A percentile compares a stretch with the other conserved stretches of the same genome.
Evolutionary conservation across 1,139 yeast genomes (phyloP).

Genomic region (Protomyces inundatus): DNA sequence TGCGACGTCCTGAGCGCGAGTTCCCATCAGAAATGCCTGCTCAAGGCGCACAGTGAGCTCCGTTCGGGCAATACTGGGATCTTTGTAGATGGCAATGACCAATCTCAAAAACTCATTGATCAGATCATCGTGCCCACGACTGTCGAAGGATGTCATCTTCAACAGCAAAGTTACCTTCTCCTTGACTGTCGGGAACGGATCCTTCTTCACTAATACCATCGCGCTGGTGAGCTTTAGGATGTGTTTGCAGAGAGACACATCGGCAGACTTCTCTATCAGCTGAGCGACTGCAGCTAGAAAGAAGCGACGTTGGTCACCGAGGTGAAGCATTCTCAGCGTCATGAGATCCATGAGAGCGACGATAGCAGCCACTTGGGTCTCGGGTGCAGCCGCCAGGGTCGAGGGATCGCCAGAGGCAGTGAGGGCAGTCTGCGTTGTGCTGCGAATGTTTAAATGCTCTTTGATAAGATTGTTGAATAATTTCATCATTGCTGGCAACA

Average conservation of each 20-base stretch:
- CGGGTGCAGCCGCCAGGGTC: slow-evolving; percentile 29
- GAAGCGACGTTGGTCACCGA: slow-evolving; percentile 90
- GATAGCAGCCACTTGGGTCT: slow-evolving; percentile 14
- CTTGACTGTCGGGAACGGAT: slow-evolving; percentile 87
- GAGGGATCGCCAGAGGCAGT: slow-evolving; percentile 21
- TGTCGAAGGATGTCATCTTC: slow-evolving; percentile 90
- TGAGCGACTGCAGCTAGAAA: slow-evolving; percentile 83
- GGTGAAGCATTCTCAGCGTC: slow-evolving; percentile 69
- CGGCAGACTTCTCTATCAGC: slow-evolving; percentile 81
- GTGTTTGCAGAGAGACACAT: slow-evolving; percentile 65
- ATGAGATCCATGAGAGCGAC: slow-evolving; percentile 73
- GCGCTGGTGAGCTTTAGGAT: slow-evolving; percentile 72
- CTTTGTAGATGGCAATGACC: slow-evolving; percentile 81
- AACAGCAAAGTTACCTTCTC: slow-evolving; percentile 93
- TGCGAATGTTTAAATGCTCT: slow-evolving; percentile 56
- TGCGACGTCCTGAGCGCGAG: slow-evolving; percentile 69
- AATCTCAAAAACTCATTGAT: slow-evolving; percentile 79
- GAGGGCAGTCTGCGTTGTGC: slow-evolving; percentile 24
- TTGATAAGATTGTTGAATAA: slow-evolving; percentile 83
- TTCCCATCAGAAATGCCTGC: slow-evolving; percentile 92
- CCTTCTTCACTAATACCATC: slow-evolving; percentile 84
- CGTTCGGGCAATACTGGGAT: slow-evolving; percentile 69
- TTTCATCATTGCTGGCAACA: slow-evolving; percentile 72
- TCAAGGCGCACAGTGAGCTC: slow-evolving; percentile 95
- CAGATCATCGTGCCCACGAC: slow-evolving; percentile 74